Conservation (phyloP, 2,329 filamentous ascomycete genomes). For the Pestalotiopsis sp. region DNA sequence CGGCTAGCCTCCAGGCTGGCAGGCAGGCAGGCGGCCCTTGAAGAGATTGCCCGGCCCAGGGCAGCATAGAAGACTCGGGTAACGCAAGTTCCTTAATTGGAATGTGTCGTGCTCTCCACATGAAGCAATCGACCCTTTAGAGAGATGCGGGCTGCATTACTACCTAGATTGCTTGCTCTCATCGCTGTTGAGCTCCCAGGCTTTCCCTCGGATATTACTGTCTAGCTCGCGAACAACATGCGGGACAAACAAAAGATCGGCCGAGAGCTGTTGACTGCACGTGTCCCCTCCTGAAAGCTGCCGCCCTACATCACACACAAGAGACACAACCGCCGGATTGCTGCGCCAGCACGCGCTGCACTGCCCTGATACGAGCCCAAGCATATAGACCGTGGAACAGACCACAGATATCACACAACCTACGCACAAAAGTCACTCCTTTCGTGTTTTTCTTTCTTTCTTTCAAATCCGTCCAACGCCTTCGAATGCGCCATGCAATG, state of each 20-base stretch:
- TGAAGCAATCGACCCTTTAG: no score
- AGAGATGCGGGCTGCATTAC: no score
- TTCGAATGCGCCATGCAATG: constrained; percentile 20
- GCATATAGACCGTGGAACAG: background rate
- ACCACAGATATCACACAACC: constrained; percentile 8
- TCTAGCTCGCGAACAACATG: background rate
- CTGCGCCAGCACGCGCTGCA: background rate
- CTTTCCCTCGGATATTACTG: background rate
- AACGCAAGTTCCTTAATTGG: no score
- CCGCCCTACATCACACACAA: background rate
- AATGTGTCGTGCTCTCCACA: no score
- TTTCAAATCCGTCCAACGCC: constrained; percentile 16
- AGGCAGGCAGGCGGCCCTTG: no score
- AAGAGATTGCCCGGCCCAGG: no score
- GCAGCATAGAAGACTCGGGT: no score
- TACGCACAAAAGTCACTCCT: constrained; percentile 16
- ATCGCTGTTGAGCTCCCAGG: no score
- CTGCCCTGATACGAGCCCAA: background rate
- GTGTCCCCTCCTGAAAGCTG: background rate
- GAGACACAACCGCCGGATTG: background rate
- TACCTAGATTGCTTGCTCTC: no score
- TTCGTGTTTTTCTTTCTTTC: background rate
- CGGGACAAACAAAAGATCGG: background rate
- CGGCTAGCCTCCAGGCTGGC: no score
- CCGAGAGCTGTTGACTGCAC: background rate